Conservation (phyloP, 2,329 filamentous ascomycete species). For the Phyllosticta citrichinensis region DNA sequence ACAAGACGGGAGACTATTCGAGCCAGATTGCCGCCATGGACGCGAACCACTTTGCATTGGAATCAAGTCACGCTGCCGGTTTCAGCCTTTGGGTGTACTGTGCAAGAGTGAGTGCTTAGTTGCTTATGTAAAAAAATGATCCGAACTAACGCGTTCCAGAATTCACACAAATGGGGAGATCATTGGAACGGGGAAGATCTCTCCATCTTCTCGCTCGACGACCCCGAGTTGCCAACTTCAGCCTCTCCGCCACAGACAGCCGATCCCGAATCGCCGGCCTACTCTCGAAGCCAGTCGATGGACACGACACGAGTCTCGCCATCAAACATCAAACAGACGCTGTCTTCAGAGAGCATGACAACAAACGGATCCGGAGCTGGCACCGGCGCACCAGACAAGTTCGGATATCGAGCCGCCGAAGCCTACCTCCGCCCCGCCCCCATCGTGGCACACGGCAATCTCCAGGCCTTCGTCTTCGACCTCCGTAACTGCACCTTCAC, state of each 20-base stretch:
- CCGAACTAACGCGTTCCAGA: conserved; percentile 38
- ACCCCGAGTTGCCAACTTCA: conserved; percentile 48
- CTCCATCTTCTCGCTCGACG: conserved; percentile 79
- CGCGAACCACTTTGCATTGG: conserved; percentile 87
- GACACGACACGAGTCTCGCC: conserved; percentile 53
- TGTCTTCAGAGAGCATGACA: conserved; percentile 48
- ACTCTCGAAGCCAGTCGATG: conserved; percentile 41
- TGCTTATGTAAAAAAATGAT: conserved; percentile 9
- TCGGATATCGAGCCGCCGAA: conserved; percentile 81
- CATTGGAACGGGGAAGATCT: conserved; percentile 97
- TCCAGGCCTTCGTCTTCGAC: conserved; percentile 70
- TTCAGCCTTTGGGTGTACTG: conserved; percentile 87
- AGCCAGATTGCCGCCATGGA: conserved; percentile 90
- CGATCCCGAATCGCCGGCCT: conserved; percentile 41
- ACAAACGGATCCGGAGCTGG: conserved; percentile 15
- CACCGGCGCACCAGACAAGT: conserved; percentile 28
- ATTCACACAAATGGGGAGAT: conserved; percentile 81
- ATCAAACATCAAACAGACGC: conserved; percentile 61
- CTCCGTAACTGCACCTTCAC: conserved; percentile 68
- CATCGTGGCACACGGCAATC: conserved; percentile 60
- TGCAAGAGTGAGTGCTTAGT: conserved; percentile 45
- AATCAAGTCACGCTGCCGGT: conserved; percentile 73
- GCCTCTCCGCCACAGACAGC: neutral
- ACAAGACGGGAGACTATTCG: conserved; percentile 89
- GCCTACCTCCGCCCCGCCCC: conserved; percentile 84